Percentiles rank a stretch among this genome's conserved stretches.
Conservation (phyloP, 306 rosid genomes). For the Canavalia gladiata region DNA sequence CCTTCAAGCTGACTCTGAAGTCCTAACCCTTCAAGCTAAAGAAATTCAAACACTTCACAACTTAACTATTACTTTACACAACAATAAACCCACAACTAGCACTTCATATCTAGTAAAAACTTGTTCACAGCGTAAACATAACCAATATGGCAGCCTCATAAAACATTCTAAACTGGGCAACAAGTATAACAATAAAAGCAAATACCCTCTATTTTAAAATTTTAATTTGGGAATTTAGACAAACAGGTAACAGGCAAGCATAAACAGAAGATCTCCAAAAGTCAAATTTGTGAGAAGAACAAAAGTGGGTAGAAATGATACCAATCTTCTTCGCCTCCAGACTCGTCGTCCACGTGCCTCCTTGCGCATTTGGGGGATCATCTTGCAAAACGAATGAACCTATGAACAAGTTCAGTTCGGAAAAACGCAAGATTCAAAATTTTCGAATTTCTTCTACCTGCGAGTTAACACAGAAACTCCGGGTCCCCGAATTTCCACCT, state of each 20-base stretch:
- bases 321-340: slow-evolving; percentile 92
- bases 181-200: slow-evolving; percentile 14
- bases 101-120: background rate
- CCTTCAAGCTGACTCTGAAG: background rate
- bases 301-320: slow-evolving; percentile 38
- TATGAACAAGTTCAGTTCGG: slow-evolving; percentile 29
- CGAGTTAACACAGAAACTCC: slow-evolving; percentile 51
- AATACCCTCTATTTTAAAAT: background rate
- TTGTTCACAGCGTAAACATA: background rate
- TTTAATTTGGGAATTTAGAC: slow-evolving; percentile 37
- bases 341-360: slow-evolving; percentile 64
- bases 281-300: slow-evolving; percentile 5
- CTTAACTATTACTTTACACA: background rate
- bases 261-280: background rate
- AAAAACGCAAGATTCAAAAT: slow-evolving; percentile 1
- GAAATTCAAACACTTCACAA: slow-evolving; percentile 7
- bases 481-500: slow-evolving; percentile 56
- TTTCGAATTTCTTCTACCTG: slow-evolving; percentile 53
- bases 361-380: slow-evolving; percentile 61
- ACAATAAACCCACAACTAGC: slow-evolving; percentile 2
- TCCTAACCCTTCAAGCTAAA: slow-evolving; percentile 27
- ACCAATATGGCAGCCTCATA: background rate
- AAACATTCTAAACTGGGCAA: slow-evolving; percentile 13
- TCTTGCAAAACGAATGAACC: slow-evolving; percentile 57
- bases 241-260: slow-evolving; percentile 43